Evolutionary conservation across 208 protist species (phyloP), one percentile per base, ranked within the genome.

Genomic region (Crithidia sp.): DNA sequence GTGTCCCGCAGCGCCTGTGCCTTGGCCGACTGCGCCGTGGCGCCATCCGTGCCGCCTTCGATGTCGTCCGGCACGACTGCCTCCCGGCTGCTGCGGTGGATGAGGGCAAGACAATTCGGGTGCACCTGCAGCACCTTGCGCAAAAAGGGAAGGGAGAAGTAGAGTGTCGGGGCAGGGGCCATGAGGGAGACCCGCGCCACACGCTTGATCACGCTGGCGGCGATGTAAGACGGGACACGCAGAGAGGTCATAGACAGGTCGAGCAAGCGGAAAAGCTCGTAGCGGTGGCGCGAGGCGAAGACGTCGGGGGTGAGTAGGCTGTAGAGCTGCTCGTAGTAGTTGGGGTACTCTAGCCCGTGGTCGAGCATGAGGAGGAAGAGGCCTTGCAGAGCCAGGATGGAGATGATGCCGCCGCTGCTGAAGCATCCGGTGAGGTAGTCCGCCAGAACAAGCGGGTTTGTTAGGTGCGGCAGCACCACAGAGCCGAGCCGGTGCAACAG

Each of bases 241-340:
- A 92, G 62, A 7, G 94, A 96, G 9, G 80, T 89, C 82, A 96
- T 73, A 56, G 90, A 96, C 10, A 96, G 69, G 79, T 96, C 85
- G 12, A 96, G 67, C 40, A 97, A 70, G 19, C 86, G 87, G 71
- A 97, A 97, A 8, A 97, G 76, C 55, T 92, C 84, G 79, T 93
- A 93, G 28, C 94, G 88, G 64, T 97, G 88, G 3, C 90, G 84
- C n/a, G 92, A 95, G 12, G 88, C 70, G 73, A 96, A 96, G 13
- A 77, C 79, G 70, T 95, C 89, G 3, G 92, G 67, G 2, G 88
- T 94, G 68, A 97, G 77, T 39, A 96, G 82, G 44, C 81, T 87
- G 84, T 97, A 97, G 28, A 97, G 83, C 68, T 97, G 90, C 70
- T 95, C 81, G 79, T 96, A 97, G 79, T 92, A 97, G 41, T 93